Evolutionary conservation across 2,329 filamentous ascomycete species (phyloP), one percentile per base, ranked within the genome.

Genomic region (Fusarium caatingaense): DNA sequence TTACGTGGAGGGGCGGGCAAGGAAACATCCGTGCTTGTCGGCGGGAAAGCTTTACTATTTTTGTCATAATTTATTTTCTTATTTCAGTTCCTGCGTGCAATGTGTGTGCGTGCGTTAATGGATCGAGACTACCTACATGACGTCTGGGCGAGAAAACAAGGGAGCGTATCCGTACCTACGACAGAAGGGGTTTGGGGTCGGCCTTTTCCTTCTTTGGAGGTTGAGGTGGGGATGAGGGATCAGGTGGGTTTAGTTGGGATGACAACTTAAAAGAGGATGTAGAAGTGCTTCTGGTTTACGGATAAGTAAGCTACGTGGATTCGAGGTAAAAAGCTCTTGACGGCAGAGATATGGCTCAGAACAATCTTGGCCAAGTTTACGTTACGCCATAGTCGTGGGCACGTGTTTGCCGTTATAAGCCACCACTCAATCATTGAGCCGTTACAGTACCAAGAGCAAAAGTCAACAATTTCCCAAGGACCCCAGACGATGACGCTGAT

Each of bases 41-140:
- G 37, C 32, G 48, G 40, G 48, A 41, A 28, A 50, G 46, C 68
- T 55, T 70, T 71, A 51, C 67, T 71, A 47, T 60, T 96, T 82
- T 55, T 55, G 68, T 70, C 48, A 56, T 63, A 69, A 55, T 34
- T 54, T 51, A 27, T 44, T 60, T 68, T 64, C 40, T 64, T 54
- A 34, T 45, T 45, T 21, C 27, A 47, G 23, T 20, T 32, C 34
- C 49, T 53, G 34, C 34, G n/a, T 23, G 13, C 27, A 41, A 53
- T 42, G 18, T 37, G 34, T 27, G 41, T 15, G 28, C 37, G 47
- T 32, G 46, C 54, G 23, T 47, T 34, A 15, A 50, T 23, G 30
- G 48, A 57, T 42, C 18, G 49, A 46, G 32, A 53, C 46, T 47
- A 64, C 40, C 46, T 46, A 64, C 40, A 64, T 70, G 68, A 58